Conservation (phyloP, 257 asterid species). For the Handroanthus guayacan region DNA sequence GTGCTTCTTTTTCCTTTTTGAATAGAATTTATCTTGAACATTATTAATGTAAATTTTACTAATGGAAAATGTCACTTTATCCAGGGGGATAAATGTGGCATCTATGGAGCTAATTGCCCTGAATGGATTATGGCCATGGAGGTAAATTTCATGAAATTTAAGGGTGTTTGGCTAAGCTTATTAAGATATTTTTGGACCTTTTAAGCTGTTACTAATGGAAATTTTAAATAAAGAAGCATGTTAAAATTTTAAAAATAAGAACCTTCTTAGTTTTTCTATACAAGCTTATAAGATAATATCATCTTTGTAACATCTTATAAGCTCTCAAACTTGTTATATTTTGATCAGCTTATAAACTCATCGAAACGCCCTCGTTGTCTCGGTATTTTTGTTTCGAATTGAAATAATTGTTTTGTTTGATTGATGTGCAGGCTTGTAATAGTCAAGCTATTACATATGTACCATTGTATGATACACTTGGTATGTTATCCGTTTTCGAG, state of each 20-base stretch:
- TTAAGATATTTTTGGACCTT: no score
- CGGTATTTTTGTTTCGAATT: not conserved
- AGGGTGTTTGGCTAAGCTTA: no score
- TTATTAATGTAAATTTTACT: not conserved
- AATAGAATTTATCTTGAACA: not conserved
- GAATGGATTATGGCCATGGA: slow-evolving; percentile 96
- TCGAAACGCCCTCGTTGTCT: not conserved
- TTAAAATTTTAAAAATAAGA: no score
- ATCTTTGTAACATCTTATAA: no score
- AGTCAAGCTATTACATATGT: slow-evolving; percentile 82
- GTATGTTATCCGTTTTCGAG: slow-evolving; percentile 43
- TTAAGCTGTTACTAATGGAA: no score
- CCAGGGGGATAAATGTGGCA: slow-evolving; percentile 90
- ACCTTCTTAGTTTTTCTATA: no score
- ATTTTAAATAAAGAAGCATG: no score
- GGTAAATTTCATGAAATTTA: slow-evolving; percentile 45
- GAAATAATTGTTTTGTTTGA: not conserved
- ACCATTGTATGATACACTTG: slow-evolving; percentile 88
- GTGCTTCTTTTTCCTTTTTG: slow-evolving; percentile 16
- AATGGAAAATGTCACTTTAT: slow-evolving; percentile 4
- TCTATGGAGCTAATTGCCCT: slow-evolving; percentile 83
- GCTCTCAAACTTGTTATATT: no score
- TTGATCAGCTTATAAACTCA: no score
- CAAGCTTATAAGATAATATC: no score
- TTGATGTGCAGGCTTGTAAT: slow-evolving; percentile 76